Percentiles rank a stretch among this genome's conserved stretches.
Evolutionary conservation across 495 filamentous ascomycete genomes (phyloP).

Genomic region (Penicillium canariense): DNA sequence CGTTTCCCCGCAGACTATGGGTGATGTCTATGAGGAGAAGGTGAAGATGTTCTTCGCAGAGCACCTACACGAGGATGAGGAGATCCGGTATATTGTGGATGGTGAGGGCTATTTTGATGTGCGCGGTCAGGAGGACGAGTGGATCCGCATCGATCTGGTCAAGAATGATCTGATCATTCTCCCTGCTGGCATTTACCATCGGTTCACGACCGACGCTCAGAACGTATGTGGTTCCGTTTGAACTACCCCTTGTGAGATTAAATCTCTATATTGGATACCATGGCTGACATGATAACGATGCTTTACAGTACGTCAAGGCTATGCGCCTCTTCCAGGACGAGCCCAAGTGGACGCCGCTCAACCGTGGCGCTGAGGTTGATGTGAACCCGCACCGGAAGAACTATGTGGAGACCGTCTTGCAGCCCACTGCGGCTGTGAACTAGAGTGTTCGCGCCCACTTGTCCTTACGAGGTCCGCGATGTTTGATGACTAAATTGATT

Average conservation of each 20-base stretch:
- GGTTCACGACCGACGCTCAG: slow-evolving; percentile 88
- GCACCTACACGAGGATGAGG: slow-evolving; percentile 97
- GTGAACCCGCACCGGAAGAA: slow-evolving; percentile 71
- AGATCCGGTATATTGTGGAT: slow-evolving; percentile 95
- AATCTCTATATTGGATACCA: not conserved
- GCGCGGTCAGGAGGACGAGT: slow-evolving; percentile 65
- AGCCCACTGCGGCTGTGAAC: slow-evolving; percentile 29
- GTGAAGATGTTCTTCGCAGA: slow-evolving; percentile 91
- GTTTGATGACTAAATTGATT: slow-evolving; percentile 20
- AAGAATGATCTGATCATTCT: slow-evolving; percentile 78
- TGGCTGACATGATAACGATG: slow-evolving; percentile 16
- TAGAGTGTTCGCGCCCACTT: slow-evolving; percentile 6
- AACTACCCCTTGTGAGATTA: not conserved
- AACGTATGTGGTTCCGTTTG: slow-evolving; percentile 63
- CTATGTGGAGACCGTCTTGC: slow-evolving; percentile 56
- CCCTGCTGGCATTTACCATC: slow-evolving; percentile 95
- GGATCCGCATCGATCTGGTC: slow-evolving; percentile 79
- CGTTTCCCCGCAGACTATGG: slow-evolving; percentile 87
- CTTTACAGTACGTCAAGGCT: slow-evolving; percentile 80
- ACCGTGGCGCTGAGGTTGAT: slow-evolving; percentile 76
- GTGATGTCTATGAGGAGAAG: slow-evolving; percentile 75
- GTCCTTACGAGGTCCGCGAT: slow-evolving; percentile 8
- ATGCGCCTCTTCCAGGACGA: slow-evolving; percentile 98
- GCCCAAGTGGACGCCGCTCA: slow-evolving; percentile 96
- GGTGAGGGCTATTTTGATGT: slow-evolving; percentile 95